Percentiles rank a stretch among this genome's conserved stretches.
These are phyloP conservation scores for Chlamydomonas schloesseri DNA, from an alignment of 139 green algal genomes.

Conservation along the genomic window DNA sequence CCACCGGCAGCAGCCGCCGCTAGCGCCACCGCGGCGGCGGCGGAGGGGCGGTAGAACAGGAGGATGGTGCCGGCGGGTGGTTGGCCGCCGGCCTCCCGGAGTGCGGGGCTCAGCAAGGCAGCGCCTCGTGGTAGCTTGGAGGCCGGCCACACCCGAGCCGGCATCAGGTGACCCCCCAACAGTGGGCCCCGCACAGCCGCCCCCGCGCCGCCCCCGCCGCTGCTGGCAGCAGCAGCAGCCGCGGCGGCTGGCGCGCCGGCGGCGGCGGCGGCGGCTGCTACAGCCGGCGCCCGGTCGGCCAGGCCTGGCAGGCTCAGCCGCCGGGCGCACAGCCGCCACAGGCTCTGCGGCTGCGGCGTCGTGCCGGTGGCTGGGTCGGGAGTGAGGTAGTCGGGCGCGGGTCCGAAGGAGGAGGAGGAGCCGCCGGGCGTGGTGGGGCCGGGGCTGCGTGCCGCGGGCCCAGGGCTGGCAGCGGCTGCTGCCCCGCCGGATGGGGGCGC, in stretches of 20 bases:
- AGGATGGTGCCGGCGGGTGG: constrained; percentile 36
- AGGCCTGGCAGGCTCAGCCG: background rate
- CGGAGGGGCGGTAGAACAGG: constrained; percentile 15
- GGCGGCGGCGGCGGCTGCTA: background rate
- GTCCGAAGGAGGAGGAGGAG: constrained; percentile 30
- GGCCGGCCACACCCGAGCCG: constrained; percentile 53
- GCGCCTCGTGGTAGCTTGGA: constrained; percentile 36
- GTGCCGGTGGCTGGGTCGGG: background rate
- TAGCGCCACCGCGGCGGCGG: background rate
- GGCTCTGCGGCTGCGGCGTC: constrained; percentile 7
- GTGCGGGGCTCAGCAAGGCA: constrained; percentile 26
- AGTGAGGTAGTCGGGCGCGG: constrained; percentile 15
- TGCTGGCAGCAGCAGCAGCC: background rate
- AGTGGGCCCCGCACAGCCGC: background rate
- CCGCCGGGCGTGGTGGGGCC: background rate
- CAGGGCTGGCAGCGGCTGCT: background rate
- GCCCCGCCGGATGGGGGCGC: background rate
- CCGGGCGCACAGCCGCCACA: constrained; percentile 8
- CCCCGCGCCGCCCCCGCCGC: background rate
- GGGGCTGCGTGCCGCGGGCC: background rate
- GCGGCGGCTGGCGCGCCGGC: background rate
- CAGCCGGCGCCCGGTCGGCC: background rate
- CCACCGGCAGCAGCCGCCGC: background rate
- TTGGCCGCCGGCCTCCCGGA: constrained; percentile 41
- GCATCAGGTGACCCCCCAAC: constrained; percentile 1